Percentiles rank a stretch among this genome's conserved stretches.
Evolutionary conservation across 163 green algal species (phyloP).

Genomic region (Picocystis sp.): DNA sequence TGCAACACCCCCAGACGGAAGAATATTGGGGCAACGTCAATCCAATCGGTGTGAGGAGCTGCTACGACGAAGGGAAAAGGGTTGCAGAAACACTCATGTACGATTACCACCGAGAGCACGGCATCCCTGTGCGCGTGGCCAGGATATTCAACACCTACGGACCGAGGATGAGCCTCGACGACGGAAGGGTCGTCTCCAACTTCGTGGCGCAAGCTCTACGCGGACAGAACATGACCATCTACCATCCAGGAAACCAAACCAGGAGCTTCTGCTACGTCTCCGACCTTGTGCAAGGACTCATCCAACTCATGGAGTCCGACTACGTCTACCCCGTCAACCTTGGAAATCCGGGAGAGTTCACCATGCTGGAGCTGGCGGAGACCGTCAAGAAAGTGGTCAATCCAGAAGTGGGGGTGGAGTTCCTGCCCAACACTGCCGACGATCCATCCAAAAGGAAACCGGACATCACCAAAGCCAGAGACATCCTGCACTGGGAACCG

Average conservation of each 20-base stretch:
- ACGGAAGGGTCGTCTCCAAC: slow-evolving; percentile 96
- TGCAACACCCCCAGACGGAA: slow-evolving; percentile 94
- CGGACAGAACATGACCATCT: slow-evolving; percentile 80
- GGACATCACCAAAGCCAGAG: slow-evolving; percentile 86
- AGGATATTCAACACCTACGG: slow-evolving; percentile 99
- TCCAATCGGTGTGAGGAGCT: slow-evolving; percentile 77
- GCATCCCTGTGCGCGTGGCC: slow-evolving; percentile 80
- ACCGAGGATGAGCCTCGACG: slow-evolving; percentile 94
- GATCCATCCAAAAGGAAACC: slow-evolving; percentile 77
- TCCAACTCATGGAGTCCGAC: slow-evolving; percentile 84
- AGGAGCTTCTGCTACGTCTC: slow-evolving; percentile 91
- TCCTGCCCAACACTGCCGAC: slow-evolving; percentile 86
- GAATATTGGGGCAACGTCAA: slow-evolving; percentile 99
- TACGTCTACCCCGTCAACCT: slow-evolving; percentile 96
- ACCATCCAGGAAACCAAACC: slow-evolving; percentile 95
- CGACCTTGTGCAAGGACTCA: slow-evolving; percentile 66
- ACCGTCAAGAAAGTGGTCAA: slow-evolving; percentile 79
- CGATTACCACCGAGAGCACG: slow-evolving; percentile 92
- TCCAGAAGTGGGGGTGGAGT: slow-evolving; percentile 62
- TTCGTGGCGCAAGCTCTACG: slow-evolving; percentile 89
- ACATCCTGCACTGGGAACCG: slow-evolving; percentile 77
- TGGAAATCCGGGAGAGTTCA: slow-evolving; percentile 97
- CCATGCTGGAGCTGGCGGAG: slow-evolving; percentile 89
- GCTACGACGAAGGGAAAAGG: slow-evolving; percentile 98
- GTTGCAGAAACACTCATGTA: slow-evolving; percentile 91